Evolutionary conservation across 2,329 filamentous ascomycete species (phyloP).

Genomic region (Talaromyces islandicus): DNA sequence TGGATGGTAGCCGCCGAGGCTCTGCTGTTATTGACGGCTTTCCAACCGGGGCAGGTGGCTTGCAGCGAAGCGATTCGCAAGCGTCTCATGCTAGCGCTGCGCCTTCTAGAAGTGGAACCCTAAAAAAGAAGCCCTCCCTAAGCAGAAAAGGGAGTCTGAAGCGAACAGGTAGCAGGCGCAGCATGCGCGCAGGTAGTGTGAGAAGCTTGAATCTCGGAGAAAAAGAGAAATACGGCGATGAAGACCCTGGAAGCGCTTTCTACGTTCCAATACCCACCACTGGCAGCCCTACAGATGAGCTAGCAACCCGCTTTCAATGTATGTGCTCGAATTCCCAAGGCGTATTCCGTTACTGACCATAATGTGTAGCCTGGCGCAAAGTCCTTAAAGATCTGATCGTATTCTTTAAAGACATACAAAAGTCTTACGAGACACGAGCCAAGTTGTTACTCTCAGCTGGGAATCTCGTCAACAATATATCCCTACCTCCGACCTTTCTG

Average conservation of each 20-base stretch:
- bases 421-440: constrained; percentile 76
- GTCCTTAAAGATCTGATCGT: constrained; percentile 88
- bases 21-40: constrained; percentile 26
- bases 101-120: constrained; percentile 58
- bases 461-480: constrained; percentile 75
- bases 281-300: constrained; percentile 78
- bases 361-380: constrained; percentile 74
- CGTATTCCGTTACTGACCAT: constrained; percentile 4
- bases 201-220: constrained; percentile 70
- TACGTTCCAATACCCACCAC: constrained; percentile 82
- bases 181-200: constrained; percentile 79
- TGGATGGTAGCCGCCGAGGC: constrained; percentile 28
- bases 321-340: constrained; percentile 15
- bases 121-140: constrained; percentile 83
- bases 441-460: constrained; percentile 79
- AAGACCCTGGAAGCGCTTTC: constrained; percentile 74
- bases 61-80: constrained; percentile 37
- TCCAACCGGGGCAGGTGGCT: constrained; percentile 14
- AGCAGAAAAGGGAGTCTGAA: constrained; percentile 68
- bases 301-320: constrained; percentile 87
- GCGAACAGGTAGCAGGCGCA: constrained; percentile 73
- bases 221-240: constrained; percentile 49
- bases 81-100: constrained; percentile 36
- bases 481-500: constrained; percentile 69
- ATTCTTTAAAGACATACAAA: constrained; percentile 89